Evolutionary conservation across 2,329 filamentous ascomycete genomes (phyloP), one percentile per base, ranked within the genome.

Genomic region (Dactylonectria estremocensis): DNA sequence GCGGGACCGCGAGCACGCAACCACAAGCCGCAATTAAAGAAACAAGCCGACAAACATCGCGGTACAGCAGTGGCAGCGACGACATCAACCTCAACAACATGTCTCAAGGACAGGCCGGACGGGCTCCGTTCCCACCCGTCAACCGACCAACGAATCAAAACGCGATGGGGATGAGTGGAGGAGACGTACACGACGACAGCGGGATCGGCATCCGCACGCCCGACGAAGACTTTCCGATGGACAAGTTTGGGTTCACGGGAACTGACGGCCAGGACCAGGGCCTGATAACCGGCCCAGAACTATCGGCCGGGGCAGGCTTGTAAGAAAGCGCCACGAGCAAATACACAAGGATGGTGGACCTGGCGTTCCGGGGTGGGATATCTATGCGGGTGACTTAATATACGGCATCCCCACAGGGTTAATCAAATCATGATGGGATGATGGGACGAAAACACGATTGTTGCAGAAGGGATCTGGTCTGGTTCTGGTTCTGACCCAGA

Each of bases 201-300:
- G 92, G 91, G 1, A 94, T 94, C 67, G 91, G 91, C 33, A 91
- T 94, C 73, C 83, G 89, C 57, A 91, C 89, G 5, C 89, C 90
- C 1, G 90, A 92, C 60, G 90, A 91, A 61, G 90, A 92, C 28
- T 90, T 89, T 53, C 83, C 86, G 1, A 85, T 89, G 77, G 87
- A 88, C 59, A 91, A 91, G 75, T 91, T 87, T 75, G 82, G 83
- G 10, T 87, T 85, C 66, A 73, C 81, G 13, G 78, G 78, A 43
- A 68, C 77, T 28, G 80, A 83, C 35, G 77, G 72, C 31, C 79
- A 82, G 55, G 77, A 75, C 28, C 78, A 82, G 61, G 74, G 70
- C 33, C 72, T 83, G 69, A 81, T 78, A 57, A 68, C 72, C 22
- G 78, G 72, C 16, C 57, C 76, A 31, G 82, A 79, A 22, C 70